Percentiles rank a stretch among this genome's conserved stretches.
Conservation (phyloP, 371 early-diverging fungal species). For the Choanephora cucurbitarum region DNA sequence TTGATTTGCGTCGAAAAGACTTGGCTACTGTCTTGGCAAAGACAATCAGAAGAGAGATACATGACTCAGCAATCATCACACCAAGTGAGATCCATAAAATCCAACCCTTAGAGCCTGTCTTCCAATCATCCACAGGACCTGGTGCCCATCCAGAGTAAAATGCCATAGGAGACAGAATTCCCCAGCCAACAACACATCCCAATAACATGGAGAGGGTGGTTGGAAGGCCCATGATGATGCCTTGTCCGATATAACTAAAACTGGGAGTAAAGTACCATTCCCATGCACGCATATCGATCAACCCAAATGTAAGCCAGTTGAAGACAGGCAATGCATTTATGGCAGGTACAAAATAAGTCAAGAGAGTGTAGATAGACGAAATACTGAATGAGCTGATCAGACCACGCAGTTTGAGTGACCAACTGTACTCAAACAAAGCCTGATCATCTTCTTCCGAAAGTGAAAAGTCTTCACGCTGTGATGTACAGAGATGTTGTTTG, state of each 20-base stretch:
- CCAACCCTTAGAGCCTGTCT: constrained; percentile 73
- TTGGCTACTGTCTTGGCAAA: constrained; percentile 15
- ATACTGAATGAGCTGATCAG: constrained; percentile 58
- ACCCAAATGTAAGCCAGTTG: constrained; percentile 57
- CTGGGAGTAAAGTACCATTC: constrained; percentile 81
- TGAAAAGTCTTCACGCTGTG: background rate
- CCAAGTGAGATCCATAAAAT: constrained; percentile 79
- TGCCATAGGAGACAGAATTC: constrained; percentile 68
- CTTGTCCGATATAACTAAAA: constrained; percentile 80
- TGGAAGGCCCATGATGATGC: constrained; percentile 71
- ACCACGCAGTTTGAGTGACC: constrained; percentile 61
- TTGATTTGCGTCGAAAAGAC: background rate
- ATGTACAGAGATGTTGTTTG: background rate
- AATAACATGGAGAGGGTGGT: constrained; percentile 48
- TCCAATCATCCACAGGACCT: constrained; percentile 70
- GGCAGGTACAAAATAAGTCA: constrained; percentile 66
- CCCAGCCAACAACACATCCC: constrained; percentile 80
- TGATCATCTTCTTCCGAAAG: too few relatives aligned
- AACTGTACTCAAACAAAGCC: constrained; percentile 49
- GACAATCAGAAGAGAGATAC: constrained; percentile 62
- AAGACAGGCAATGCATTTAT: constrained; percentile 66
- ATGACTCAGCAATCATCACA: constrained; percentile 76
- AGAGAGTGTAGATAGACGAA: constrained; percentile 67
- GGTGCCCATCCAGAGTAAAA: constrained; percentile 73
- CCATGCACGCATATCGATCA: constrained; percentile 56